Conservation (phyloP, 805 yeast species). For the Starmerella gropengiesseri region DNA sequence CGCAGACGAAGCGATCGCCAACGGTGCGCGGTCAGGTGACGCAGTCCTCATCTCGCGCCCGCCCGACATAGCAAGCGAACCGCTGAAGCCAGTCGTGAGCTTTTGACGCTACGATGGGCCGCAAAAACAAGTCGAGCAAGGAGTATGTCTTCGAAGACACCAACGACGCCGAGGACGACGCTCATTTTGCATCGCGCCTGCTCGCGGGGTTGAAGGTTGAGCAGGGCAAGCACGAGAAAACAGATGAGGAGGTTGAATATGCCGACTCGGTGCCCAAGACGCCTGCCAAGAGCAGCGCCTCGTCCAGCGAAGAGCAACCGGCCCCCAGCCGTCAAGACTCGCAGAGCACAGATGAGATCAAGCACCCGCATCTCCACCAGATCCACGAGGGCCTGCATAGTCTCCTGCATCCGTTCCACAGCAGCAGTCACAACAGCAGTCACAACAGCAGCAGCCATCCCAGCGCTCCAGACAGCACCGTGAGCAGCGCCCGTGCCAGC, state of each 20-base stretch:
- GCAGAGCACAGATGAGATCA: conserved; percentile 2
- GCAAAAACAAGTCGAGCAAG: conserved; percentile 6
- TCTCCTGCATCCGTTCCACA: conserved; percentile 11
- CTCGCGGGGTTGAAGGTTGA: conserved; percentile 5
- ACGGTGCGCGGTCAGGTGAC: conserved; percentile 4
- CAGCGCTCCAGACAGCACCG: too few relatives aligned
- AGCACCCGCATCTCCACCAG: conserved; percentile 16
- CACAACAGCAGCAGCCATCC: too few relatives aligned
- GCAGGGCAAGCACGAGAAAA: background rate
- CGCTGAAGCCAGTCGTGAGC: background rate
- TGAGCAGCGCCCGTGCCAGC: too few relatives aligned
- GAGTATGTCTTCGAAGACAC: conserved; percentile 3
- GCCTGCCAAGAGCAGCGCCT: background rate
- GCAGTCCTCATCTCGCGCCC: background rate
- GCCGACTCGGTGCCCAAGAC: background rate
- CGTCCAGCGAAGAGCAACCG: too few relatives aligned
- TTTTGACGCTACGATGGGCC: conserved; percentile 2
- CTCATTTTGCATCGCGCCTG: conserved; percentile 7
- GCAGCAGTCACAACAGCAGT: conserved; percentile 1
- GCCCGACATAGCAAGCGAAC: background rate
- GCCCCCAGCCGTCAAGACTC: background rate
- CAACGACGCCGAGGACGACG: conserved; percentile 5
- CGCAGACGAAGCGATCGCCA: too few relatives aligned
- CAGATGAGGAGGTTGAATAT: conserved; percentile 1
- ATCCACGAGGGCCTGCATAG: conserved; percentile 7